Conservation (phyloP, 768 basidiomycete genomes). For the Nidularia pulvinata region DNA sequence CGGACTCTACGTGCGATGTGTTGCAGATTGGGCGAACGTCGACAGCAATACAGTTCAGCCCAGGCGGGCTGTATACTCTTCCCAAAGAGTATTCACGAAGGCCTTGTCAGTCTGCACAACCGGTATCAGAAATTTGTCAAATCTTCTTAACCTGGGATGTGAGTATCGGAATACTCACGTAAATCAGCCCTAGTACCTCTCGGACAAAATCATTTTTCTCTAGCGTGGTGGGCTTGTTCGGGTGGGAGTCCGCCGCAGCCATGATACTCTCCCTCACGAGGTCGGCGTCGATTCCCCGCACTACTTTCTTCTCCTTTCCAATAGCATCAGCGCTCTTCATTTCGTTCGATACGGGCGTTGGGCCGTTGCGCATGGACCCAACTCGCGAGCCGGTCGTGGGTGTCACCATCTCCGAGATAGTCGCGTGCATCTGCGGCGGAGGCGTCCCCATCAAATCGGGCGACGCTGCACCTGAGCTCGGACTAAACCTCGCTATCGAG, state of each 20-base stretch:
- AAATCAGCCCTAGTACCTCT: conserved; percentile 60
- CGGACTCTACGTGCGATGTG: too few species aligned
- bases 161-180: conserved; percentile 37
- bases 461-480: not conserved
- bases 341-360: conserved; percentile 14
- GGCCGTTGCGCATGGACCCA: not conserved
- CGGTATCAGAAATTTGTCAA: conserved; percentile 4
- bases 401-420: conserved; percentile 20
- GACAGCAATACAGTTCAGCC: conserved; percentile 4
- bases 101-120: conserved; percentile 54
- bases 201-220: conserved; percentile 59
- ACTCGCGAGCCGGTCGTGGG: conserved; percentile 15
- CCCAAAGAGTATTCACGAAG: conserved; percentile 65
- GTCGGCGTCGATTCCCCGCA: conserved; percentile 15
- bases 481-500: not conserved
- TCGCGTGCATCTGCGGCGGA: not conserved
- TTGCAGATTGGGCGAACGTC: too few species aligned
- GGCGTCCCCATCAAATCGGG: not conserved
- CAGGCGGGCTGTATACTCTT: conserved; percentile 39
- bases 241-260: conserved; percentile 15
- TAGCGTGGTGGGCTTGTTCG: conserved; percentile 19
- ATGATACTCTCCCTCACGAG: conserved; percentile 25
- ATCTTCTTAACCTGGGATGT: not conserved
- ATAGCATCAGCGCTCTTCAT: not conserved
- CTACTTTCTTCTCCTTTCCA: conserved; percentile 16